Conservation (phyloP, 2,329 filamentous ascomycete genomes). For the Metarhizium brunneum region DNA sequence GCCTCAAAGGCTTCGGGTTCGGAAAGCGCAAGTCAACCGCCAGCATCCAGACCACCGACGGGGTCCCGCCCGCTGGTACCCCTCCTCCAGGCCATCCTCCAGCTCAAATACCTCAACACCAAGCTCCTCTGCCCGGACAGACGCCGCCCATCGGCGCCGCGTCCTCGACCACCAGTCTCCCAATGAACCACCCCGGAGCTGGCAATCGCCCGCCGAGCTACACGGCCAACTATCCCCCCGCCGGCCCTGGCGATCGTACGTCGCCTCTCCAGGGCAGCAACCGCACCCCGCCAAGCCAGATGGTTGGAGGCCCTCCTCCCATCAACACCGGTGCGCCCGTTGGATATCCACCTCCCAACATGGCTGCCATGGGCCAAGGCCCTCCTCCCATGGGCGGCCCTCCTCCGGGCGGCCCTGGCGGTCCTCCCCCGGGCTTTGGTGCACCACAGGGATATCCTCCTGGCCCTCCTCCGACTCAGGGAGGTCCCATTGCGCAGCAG, state of each 20-base stretch:
- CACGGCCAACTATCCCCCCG: slow-evolving; percentile 43
- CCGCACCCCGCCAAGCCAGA: slow-evolving; percentile 49
- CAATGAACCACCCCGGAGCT: slow-evolving; percentile 54
- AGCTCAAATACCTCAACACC: slow-evolving; percentile 37
- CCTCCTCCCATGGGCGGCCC: slow-evolving; percentile 29
- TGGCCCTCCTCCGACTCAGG: slow-evolving; percentile 30
- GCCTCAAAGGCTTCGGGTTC: slow-evolving; percentile 72
- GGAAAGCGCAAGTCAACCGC: slow-evolving; percentile 67
- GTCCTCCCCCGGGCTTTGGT: slow-evolving; percentile 35
- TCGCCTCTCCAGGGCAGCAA: slow-evolving; percentile 40
- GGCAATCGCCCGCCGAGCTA: slow-evolving; percentile 57
- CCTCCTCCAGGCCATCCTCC: slow-evolving; percentile 30
- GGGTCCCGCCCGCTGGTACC: slow-evolving; percentile 22
- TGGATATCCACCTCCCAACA: slow-evolving; percentile 48
- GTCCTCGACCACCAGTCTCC: slow-evolving; percentile 37
- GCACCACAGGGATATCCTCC: slow-evolving; percentile 38
- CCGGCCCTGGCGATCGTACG: slow-evolving; percentile 38
- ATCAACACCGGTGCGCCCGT: slow-evolving; percentile 56
- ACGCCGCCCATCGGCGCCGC: slow-evolving; percentile 27
- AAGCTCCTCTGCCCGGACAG: slow-evolving; percentile 20
- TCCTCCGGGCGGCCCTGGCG: slow-evolving; percentile 27
- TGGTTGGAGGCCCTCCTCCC: slow-evolving; percentile 55
- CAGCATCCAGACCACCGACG: slow-evolving; percentile 45
- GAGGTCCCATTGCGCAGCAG: slow-evolving; percentile 30
- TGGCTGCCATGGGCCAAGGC: slow-evolving; percentile 32